Evolutionary conservation across 106 monocot species (phyloP).

Genomic region (Dactylorhiza incarnata): DNA sequence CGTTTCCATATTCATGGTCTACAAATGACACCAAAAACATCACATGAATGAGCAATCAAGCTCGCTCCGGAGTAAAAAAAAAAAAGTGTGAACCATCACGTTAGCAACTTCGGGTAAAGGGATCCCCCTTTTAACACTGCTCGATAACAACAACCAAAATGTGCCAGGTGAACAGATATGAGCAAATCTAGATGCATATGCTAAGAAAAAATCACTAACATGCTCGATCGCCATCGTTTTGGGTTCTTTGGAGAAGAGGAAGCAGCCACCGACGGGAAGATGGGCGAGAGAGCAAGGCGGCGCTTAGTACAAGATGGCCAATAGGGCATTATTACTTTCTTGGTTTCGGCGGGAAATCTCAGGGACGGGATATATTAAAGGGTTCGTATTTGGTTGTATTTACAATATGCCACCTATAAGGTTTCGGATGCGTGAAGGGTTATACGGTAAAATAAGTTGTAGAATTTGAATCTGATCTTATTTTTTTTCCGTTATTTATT

Average conservation of each 20-base stretch:
- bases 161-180: not conserved
- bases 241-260: not conserved
- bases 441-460: not conserved
- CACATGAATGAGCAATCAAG: not conserved
- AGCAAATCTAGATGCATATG: not conserved
- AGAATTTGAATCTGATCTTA: not conserved
- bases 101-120: not conserved
- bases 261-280: not conserved
- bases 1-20: not conserved
- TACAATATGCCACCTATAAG: not conserved
- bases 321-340: not conserved
- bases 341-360: conserved; percentile 6
- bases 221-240: not conserved
- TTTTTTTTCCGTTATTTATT: not conserved
- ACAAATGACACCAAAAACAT: not conserved
- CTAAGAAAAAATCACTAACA: not conserved
- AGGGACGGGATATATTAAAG: not conserved
- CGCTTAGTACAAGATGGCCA: not conserved
- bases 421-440: not conserved
- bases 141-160: not conserved
- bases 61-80: not conserved
- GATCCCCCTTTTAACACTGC: not conserved
- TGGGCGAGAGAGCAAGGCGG: not conserved
- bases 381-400: not conserved
- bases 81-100: not conserved